Conservation (phyloP, 1,284 basidiomycete genomes). For the Trametes pubescens region DNA sequence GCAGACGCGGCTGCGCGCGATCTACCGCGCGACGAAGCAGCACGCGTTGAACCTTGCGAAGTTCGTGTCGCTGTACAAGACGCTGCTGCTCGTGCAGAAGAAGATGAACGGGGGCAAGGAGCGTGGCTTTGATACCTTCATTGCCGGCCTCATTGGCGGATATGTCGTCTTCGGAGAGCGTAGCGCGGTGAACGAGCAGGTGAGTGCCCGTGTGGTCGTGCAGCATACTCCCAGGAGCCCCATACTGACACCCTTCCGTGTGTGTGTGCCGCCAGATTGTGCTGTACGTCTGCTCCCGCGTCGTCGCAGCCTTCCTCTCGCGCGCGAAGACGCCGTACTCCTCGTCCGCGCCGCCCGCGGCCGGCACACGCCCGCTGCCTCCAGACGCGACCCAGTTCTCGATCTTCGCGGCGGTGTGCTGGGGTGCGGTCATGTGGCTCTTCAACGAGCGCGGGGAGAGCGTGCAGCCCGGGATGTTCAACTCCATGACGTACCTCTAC, state of each 20-base stretch:
- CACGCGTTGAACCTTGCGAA: slow-evolving; percentile 91
- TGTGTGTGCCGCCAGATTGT: slow-evolving; percentile 74
- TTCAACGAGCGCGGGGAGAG: slow-evolving; percentile 88
- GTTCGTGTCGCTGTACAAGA: slow-evolving; percentile 96
- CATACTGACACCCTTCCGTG: not conserved
- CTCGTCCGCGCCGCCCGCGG: slow-evolving; percentile 45
- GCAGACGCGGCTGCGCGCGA: slow-evolving; percentile 69
- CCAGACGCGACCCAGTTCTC: slow-evolving; percentile 87
- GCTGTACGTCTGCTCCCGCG: slow-evolving; percentile 92
- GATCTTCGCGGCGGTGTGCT: slow-evolving; percentile 88
- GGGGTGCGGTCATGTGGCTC: slow-evolving; percentile 98
- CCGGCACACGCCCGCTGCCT: slow-evolving; percentile 72
- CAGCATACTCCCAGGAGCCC: not conserved
- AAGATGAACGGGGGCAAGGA: slow-evolving; percentile 85
- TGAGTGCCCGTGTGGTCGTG: slow-evolving; percentile 45
- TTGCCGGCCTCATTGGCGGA: slow-evolving; percentile 93
- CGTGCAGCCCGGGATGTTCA: slow-evolving; percentile 94
- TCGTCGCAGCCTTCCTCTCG: slow-evolving; percentile 88
- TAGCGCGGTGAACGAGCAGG: slow-evolving; percentile 98
- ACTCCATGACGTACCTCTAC: slow-evolving; percentile 84
- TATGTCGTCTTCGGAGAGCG: slow-evolving; percentile 95
- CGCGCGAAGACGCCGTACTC: slow-evolving; percentile 64
- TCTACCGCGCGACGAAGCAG: slow-evolving; percentile 89
- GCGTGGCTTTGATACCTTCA: slow-evolving; percentile 84
- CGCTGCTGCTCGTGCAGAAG: slow-evolving; percentile 82